Percentiles rank a stretch among this genome's conserved stretches.
Evolutionary conservation across 192 early-diverging fungal genomes (phyloP).

Genomic region (Podila verticillata): DNA sequence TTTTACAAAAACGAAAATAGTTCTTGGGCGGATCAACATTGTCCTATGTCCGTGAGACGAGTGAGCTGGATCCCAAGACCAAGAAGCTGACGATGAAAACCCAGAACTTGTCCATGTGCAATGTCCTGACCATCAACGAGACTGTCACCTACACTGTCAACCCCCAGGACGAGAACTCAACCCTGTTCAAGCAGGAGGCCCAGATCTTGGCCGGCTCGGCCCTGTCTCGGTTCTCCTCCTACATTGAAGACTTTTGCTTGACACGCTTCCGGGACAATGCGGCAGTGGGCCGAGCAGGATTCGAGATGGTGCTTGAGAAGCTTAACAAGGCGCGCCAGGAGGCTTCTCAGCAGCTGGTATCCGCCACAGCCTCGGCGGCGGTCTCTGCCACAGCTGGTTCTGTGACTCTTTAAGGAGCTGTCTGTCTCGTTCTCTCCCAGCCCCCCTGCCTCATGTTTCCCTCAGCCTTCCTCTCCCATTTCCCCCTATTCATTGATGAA

Average conservation of each 20-base stretch:
- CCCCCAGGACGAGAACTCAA: conserved; percentile 62
- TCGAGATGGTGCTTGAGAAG: conserved; percentile 85
- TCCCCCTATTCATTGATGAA: not conserved
- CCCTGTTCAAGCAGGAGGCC: conserved; percentile 85
- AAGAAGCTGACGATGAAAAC: conserved; percentile 79
- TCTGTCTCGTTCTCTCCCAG: not conserved
- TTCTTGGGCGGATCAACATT: conserved; percentile 73
- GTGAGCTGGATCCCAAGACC: conserved; percentile 82
- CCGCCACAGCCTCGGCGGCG: conserved; percentile 13
- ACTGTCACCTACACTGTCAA: conserved; percentile 80
- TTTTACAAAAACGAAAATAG: conserved; percentile 43
- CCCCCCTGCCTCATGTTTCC: not conserved
- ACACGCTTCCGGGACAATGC: conserved; percentile 93
- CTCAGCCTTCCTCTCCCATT: not conserved
- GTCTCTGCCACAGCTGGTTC: conserved; percentile 13
- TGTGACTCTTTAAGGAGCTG: conserved; percentile 15
- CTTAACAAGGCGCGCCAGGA: conserved; percentile 48
- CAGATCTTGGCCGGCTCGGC: conserved; percentile 81
- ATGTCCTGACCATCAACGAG: conserved; percentile 87
- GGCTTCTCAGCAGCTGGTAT: conserved; percentile 24
- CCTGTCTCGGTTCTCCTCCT: conserved; percentile 69
- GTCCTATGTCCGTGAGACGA: conserved; percentile 92
- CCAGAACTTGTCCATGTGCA: conserved; percentile 87
- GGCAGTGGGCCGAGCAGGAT: conserved; percentile 79
- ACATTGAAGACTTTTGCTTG: conserved; percentile 88